These are phyloP conservation scores for Nigrospora sphaerica DNA, from an alignment of 2,329 filamentous ascomycete genomes.

Conservation along the genomic window DNA sequence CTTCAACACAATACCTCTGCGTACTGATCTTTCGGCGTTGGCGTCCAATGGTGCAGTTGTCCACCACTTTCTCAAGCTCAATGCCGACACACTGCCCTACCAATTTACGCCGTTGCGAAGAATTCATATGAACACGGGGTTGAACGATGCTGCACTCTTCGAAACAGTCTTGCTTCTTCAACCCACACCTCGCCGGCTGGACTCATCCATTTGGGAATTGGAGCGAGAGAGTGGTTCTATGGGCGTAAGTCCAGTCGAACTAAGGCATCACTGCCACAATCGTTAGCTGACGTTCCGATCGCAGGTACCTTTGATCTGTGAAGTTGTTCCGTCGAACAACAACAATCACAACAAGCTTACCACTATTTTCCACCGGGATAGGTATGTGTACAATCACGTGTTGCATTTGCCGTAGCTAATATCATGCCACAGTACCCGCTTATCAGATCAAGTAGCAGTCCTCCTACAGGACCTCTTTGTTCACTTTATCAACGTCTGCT, in stretches of 20 bases:
- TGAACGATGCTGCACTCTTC: conserved; percentile 52
- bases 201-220: conserved; percentile 47
- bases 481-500: conserved; percentile 14
- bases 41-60: conserved; percentile 50
- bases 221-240: conserved; percentile 54
- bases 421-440: conserved; percentile 11
- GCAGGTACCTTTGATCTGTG: conserved; percentile 65
- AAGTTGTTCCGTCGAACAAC: conserved; percentile 52
- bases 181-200: conserved; percentile 50
- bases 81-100: conserved; percentile 54
- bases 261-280: no score
- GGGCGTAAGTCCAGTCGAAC: conserved; percentile 43
- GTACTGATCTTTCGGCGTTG: conserved; percentile 42
- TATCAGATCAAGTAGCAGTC: conserved; percentile 11
- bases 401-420: background rate
- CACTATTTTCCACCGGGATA: conserved; percentile 57
- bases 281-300: conserved; percentile 8
- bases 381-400: conserved; percentile 22
- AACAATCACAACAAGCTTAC: conserved; percentile 41
- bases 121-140: conserved; percentile 50
- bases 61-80: conserved; percentile 52
- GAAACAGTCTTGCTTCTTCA: conserved; percentile 79
- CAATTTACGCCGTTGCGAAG: conserved; percentile 70
- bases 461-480: conserved; percentile 20
- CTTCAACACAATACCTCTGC: conserved; percentile 81